Base-by-base conservation (phyloP, 1,284 basidiomycete genomes). In the Cutaneotrichosporon daszewskae region DNA sequence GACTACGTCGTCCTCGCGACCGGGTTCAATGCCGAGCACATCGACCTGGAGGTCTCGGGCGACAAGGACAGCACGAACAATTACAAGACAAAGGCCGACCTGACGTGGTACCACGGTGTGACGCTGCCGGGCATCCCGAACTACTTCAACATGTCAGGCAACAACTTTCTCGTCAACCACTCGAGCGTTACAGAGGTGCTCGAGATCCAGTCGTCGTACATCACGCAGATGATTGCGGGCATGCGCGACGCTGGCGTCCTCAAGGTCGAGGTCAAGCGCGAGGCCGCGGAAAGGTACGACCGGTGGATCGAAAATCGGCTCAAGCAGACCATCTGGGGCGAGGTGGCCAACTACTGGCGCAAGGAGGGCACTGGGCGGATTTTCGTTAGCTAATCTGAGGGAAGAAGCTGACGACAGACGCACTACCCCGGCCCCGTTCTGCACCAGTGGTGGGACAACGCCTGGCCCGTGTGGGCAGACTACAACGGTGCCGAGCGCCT, bases 91-190 rank as follows among this genome's bases (percentile, higher is more conserved):
- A 44, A 45, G 40, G 45, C 38, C 17, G 43, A 47, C 43, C 20
- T 47, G 16, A 31, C 40, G 20, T 45, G 24, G 32, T 52, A 52
- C 46, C 50, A 45, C 34, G 50, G 46, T 11, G 41, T 47, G 14
- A 32, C 50, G 5, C 43, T 48, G 25, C 43, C 50, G 5, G 50
- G 46, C 26, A 45, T 52, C 32, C 63, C 60, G 20, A 65, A 65
- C 51, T 46, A 49, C 37, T 63, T 53, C 51, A 40, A 48, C 12
- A 40, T 61, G 38, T 50, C 56, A 17, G 61, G 60, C 36, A 51
- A 57, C 48, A 65, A 65, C 49, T 51, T 48, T 16, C 49, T 57
- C 18, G 47, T 52, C 37, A 52, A 52, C 43, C 50, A 52, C 50
- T 37, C 34, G 24, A 40, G 40, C 27, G 44, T 52, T 18, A 52